A percentile compares a stretch with the other conserved stretches of the same genome.
These are phyloP conservation scores for Cytospora piceicola DNA, from an alignment of 2,329 filamentous ascomycete species.

Conservation along the genomic window DNA sequence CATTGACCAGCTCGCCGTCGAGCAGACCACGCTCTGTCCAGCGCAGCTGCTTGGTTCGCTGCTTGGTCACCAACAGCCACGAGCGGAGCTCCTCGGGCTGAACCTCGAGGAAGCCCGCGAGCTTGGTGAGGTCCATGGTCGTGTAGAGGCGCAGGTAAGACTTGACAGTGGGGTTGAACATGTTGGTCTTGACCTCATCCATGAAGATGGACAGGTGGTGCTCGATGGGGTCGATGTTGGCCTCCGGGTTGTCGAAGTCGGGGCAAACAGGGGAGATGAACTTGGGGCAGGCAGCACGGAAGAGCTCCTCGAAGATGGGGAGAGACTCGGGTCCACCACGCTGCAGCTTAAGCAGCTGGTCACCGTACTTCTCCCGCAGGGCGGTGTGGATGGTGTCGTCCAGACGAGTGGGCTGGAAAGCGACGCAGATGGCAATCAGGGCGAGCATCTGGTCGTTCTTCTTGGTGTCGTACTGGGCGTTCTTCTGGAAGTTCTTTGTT, in stretches of 20 bases:
- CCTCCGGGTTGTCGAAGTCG: constrained; percentile 94
- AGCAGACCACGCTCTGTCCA: constrained; percentile 90
- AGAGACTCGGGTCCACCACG: constrained; percentile 93
- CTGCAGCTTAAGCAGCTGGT: constrained; percentile 96
- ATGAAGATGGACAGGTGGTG: constrained; percentile 98
- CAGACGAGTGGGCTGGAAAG: constrained; percentile 94
- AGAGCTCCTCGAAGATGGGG: constrained; percentile 97
- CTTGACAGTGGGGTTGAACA: constrained; percentile 96
- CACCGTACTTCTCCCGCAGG: constrained; percentile 97
- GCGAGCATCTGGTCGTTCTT: constrained; percentile 99
- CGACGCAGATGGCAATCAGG: constrained; percentile 96
- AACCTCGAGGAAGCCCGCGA: constrained; percentile 95
- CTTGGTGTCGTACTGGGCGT: constrained; percentile 93
- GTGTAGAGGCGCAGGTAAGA: constrained; percentile 99
- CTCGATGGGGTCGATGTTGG: constrained; percentile 96
- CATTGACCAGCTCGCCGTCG: constrained; percentile 90
- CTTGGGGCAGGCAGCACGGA: constrained; percentile 97
- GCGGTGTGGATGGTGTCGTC: constrained; percentile 99
- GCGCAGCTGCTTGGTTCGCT: constrained; percentile 93
- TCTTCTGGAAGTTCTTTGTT: constrained; percentile 99
- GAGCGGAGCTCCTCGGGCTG: constrained; percentile 94
- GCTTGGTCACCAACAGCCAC: constrained; percentile 97
- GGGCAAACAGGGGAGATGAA: constrained; percentile 98
- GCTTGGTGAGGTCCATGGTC: constrained; percentile 98
- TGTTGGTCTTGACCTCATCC: constrained; percentile 99